Conservation (phyloP, 2,329 filamentous ascomycete species). For the Paecilomyces variotii region DNA sequence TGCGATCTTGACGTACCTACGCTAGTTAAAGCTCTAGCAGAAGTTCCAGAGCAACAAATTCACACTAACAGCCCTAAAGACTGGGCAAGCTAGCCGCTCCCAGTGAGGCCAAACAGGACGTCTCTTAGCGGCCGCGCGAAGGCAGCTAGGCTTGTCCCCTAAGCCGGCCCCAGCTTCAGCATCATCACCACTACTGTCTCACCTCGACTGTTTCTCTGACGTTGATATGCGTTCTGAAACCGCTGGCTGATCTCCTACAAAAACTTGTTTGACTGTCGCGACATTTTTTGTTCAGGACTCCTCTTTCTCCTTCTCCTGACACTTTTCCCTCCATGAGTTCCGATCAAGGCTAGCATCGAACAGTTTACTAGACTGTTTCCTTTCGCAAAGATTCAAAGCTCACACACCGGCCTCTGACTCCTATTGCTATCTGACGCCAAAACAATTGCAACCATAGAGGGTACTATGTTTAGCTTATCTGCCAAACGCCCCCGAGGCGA, state of each 20-base stretch:
- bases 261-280: not conserved
- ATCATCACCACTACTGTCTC: not conserved
- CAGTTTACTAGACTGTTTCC: not conserved
- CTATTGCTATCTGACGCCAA: not conserved
- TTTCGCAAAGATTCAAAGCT: not conserved
- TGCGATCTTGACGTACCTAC: not conserved
- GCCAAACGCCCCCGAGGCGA: constrained; percentile 28
- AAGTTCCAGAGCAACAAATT: not conserved
- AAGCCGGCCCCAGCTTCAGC: not conserved
- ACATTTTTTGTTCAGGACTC: not conserved
- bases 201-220: not conserved
- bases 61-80: not conserved
- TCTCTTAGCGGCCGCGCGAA: not conserved
- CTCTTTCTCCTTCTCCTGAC: not conserved
- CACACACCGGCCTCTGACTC: not conserved
- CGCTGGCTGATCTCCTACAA: not conserved
- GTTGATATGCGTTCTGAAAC: constrained; percentile 4
- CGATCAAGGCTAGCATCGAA: not conserved
- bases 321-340: not conserved
- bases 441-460: constrained; percentile 1
- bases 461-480: constrained; percentile 15
- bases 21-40: not conserved
- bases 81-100: not conserved
- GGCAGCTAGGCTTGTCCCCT: not conserved
- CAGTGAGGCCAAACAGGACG: not conserved